Evolutionary conservation across 139 green algal genomes (phyloP).

Genomic region (Haematococcus lacustris): DNA sequence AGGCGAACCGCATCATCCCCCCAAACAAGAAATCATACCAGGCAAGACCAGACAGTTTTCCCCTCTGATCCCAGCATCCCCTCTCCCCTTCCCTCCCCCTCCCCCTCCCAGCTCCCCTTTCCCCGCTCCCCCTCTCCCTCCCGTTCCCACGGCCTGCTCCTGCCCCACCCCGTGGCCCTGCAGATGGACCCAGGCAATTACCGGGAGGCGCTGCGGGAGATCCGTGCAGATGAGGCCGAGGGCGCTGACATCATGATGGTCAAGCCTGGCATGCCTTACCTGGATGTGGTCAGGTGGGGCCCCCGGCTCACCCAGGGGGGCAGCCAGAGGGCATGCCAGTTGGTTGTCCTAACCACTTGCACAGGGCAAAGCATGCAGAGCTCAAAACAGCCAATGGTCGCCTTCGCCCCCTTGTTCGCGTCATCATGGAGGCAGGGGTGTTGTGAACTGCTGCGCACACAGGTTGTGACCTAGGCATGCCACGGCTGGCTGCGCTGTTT

Average conservation of each 20-base stretch:
- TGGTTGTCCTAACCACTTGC: not conserved
- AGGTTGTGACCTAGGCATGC: no score
- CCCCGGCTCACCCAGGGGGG: not conserved
- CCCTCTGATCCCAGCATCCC: no score
- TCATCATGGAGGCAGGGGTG: no score
- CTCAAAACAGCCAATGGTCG: not conserved
- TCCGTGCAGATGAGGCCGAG: slow-evolving; percentile 73
- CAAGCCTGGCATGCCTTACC: slow-evolving; percentile 85
- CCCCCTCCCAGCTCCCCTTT: no score
- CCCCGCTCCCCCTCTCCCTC: no score
- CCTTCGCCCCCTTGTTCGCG: not conserved
- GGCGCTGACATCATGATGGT: slow-evolving; percentile 99
- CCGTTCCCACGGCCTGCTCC: no score
- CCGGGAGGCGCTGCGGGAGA: slow-evolving; percentile 89
- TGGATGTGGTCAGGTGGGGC: slow-evolving; percentile 14
- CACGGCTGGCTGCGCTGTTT: no score
- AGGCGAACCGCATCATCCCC: slow-evolving; percentile 77
- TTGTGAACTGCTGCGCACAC: not conserved
- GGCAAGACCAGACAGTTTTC: no score
- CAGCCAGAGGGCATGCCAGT: not conserved
- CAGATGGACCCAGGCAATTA: slow-evolving; percentile 89
- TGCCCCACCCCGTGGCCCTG: no score
- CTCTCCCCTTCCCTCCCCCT: no score
- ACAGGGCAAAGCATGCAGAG: not conserved
- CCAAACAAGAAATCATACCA: slow-evolving; percentile 95